Conservation (phyloP, 345 rosid species). For the Mangifera indica region DNA sequence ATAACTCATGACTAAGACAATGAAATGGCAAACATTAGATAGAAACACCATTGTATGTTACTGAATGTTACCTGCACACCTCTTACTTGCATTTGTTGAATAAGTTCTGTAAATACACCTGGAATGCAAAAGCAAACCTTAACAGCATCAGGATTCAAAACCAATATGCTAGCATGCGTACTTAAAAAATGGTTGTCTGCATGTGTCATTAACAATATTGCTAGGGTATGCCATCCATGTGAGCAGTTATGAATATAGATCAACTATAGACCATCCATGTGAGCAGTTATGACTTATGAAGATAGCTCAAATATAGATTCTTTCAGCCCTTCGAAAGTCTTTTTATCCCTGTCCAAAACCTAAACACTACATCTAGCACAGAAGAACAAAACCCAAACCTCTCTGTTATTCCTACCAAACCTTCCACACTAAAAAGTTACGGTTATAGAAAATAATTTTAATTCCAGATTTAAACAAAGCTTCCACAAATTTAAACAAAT, state of each 20-base stretch:
- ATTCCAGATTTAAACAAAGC: neutral
- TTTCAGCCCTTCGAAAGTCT: neutral
- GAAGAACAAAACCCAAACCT: neutral
- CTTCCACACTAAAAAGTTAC: neutral
- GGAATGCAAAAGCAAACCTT: slow-evolving; percentile 29
- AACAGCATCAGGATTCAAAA: neutral
- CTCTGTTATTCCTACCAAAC: neutral
- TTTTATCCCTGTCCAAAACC: neutral
- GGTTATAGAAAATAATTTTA: neutral
- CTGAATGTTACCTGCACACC: slow-evolving; percentile 71
- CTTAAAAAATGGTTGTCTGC: neutral
- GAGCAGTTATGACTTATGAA: neutral
- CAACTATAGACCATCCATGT: neutral
- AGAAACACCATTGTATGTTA: neutral
- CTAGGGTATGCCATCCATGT: neutral
- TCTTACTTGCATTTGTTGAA: slow-evolving; percentile 97
- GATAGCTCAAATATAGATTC: neutral
- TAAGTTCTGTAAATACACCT: slow-evolving; percentile 99
- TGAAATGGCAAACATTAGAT: neutral
- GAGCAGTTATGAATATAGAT: too few relatives aligned
- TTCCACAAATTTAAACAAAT: neutral
- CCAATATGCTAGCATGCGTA: neutral
- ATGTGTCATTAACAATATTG: neutral
- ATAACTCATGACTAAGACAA: neutral
- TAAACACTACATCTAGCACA: neutral